Evolutionary conservation across 345 rosid species (phyloP).

Genomic region (Boechera retrofracta): DNA sequence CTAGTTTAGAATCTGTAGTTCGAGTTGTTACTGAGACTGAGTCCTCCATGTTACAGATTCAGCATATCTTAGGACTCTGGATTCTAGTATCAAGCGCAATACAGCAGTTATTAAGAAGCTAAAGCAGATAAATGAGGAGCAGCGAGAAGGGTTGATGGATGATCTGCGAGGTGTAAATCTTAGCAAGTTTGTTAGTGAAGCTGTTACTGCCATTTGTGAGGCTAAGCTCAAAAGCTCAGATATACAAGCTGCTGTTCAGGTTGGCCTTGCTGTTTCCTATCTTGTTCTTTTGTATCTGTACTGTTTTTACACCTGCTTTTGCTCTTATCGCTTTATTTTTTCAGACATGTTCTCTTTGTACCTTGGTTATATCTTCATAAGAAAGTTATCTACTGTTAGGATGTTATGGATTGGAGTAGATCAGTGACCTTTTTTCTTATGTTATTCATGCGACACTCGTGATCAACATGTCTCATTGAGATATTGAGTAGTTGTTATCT

Average conservation of each 20-base stretch:
- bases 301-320: not conserved
- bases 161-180: constrained; percentile 81
- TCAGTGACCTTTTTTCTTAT: constrained; percentile 12
- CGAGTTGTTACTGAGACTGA: constrained; percentile 41
- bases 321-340: constrained; percentile 1
- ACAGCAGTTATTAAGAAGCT: constrained; percentile 94
- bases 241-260: constrained; percentile 97
- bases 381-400: constrained; percentile 6
- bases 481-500: constrained; percentile 5
- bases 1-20: constrained; percentile 23
- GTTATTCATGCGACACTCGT: constrained; percentile 9
- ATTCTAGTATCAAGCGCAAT: constrained; percentile 92
- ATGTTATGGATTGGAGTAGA: not conserved
- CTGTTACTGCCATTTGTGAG: constrained; percentile 92
- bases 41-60: constrained; percentile 59
- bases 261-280: constrained; percentile 39
- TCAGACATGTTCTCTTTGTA: not conserved
- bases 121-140: constrained; percentile 94
- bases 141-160: constrained; percentile 86
- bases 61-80: constrained; percentile 85
- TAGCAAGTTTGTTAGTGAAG: constrained; percentile 96
- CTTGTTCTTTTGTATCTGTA: not conserved
- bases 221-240: constrained; percentile 93
- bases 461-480: constrained; percentile 10
- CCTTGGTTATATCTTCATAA: not conserved